Conservation (phyloP, 1,284 basidiomycete species). For the Sporisorium reilianum region DNA sequence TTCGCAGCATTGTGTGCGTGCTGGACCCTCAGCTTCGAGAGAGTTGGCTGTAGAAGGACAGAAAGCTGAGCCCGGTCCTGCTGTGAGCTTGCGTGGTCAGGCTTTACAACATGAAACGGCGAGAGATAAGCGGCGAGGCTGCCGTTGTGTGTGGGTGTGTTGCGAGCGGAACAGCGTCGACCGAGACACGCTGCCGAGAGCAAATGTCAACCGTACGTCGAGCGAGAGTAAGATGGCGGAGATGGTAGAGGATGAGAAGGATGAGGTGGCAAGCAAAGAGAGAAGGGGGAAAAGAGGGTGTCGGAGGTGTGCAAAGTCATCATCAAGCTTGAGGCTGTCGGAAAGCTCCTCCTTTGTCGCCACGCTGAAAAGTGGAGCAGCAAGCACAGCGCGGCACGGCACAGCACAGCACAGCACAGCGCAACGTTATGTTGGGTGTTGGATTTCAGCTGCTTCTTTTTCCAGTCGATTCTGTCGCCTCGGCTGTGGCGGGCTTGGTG, state of each 20-base stretch:
- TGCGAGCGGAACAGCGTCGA: neutral
- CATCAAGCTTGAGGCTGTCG: too few relatives aligned
- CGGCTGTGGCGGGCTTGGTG: too few relatives aligned
- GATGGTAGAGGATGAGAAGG: neutral
- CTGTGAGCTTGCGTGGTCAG: neutral
- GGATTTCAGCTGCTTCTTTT: too few relatives aligned
- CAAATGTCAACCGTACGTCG: neutral
- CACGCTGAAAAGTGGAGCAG: conserved; percentile 13
- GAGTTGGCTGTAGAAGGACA: neutral
- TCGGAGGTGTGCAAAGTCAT: neutral
- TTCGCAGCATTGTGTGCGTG: conserved; percentile 14
- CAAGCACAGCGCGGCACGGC: too few relatives aligned
- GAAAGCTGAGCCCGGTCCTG: neutral
- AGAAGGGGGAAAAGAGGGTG: neutral
- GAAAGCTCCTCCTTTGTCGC: neutral
- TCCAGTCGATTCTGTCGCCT: too few relatives aligned
- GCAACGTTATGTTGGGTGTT: too few relatives aligned
- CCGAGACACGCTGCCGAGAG: neutral
- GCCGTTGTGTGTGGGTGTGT: neutral
- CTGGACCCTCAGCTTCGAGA: too few relatives aligned
- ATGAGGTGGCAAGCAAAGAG: neutral
- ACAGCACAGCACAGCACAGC: too few relatives aligned
- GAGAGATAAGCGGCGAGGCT: neutral
- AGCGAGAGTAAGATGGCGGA: neutral
- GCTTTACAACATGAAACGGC: conserved; percentile 4